Evolutionary conservation across 2,329 filamentous ascomycete species (phyloP).

Genomic region (Neodidymelliopsis sp.): DNA sequence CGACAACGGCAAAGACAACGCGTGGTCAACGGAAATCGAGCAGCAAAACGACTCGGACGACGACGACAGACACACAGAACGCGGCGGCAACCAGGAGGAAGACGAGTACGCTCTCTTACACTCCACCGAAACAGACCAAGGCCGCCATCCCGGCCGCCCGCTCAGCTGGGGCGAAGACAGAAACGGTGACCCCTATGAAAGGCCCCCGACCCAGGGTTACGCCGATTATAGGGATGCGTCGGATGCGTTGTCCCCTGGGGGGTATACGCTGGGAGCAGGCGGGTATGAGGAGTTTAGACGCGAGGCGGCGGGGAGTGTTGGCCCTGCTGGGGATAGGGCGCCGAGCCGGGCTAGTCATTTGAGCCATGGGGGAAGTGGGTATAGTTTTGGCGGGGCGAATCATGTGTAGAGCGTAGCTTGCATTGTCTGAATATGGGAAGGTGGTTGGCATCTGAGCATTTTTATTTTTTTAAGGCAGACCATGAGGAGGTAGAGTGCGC

Average conservation of each 20-base stretch:
- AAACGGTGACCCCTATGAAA: constrained; percentile 23
- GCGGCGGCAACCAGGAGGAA: constrained; percentile 56
- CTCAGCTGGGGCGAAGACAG: constrained; percentile 50
- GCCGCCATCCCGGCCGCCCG: constrained; percentile 50
- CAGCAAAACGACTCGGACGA: constrained; percentile 51
- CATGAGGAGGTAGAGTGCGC: too few species aligned
- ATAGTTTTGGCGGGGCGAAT: constrained; percentile 26
- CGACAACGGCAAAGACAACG: constrained; percentile 49
- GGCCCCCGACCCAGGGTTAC: constrained; percentile 30
- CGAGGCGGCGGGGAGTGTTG: constrained; percentile 24
- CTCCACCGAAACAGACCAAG: constrained; percentile 49
- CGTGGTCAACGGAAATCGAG: constrained; percentile 55
- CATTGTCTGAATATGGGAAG: too few species aligned
- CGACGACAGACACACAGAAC: constrained; percentile 49
- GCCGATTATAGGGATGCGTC: constrained; percentile 51
- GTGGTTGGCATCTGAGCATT: too few species aligned
- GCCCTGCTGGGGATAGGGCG: constrained; percentile 8
- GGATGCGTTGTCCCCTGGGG: constrained; percentile 42
- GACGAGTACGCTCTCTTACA: constrained; percentile 61
- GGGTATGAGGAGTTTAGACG: constrained; percentile 47
- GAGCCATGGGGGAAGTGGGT: constrained; percentile 31
- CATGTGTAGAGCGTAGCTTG: constrained; percentile 7
- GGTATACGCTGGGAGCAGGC: constrained; percentile 23
- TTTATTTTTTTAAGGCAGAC: too few species aligned
- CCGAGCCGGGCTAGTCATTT: constrained; percentile 17